Base-by-base conservation (phyloP, 2,329 filamentous ascomycete species). In the Ilyonectria robusta region DNA sequence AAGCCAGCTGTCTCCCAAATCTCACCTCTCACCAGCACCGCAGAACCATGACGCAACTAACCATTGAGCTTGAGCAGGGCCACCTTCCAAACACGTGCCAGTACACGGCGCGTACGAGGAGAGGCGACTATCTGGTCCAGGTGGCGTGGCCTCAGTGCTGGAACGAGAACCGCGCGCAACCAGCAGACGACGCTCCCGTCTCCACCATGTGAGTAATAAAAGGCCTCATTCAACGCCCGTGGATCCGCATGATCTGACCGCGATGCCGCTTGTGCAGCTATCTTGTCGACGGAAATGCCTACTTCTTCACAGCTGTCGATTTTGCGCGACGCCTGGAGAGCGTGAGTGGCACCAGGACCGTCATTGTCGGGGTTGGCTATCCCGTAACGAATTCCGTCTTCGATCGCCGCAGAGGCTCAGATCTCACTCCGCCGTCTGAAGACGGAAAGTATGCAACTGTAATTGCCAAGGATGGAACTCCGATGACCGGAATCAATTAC, bases 291-390 rank as follows among this genome's bases (percentile, higher is more conserved):
- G 79, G 79, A 1, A 80, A 81, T 48, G 78, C 77, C 2, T 78
- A 79, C 48, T 79, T 80, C 64, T 72, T 76, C 40, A 78, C 78
- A 0, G 78, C 78, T 0, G 73, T 77, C 2, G 78, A 81, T 29
- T 67, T 78, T 13, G 65, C 68, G 1, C 69, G 71, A 5, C 69
- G 77, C 19, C 62, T 77, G 1, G 70, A 75, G 26, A 76, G 75
- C 17, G 72, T 67, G 10, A 72, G 77, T 63, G 58, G 65, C 8
- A 66, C 69, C 2, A 70, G 71, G 23, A 71, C 71, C n/a, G 67
- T 81, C 9, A 65, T 81, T 2, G 78, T 81, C 8, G 78, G 72
- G 15, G 70, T 81, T 13, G 76, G 78, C 2, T 81, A 81, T 33
- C 78, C 77, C 1, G 70, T 72, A 42, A 67, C 66, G 17, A 66